phyloP scores from a whole-genome alignment of 2,329 filamentous ascomycete species.

The Escovopsis sp. region DNA sequence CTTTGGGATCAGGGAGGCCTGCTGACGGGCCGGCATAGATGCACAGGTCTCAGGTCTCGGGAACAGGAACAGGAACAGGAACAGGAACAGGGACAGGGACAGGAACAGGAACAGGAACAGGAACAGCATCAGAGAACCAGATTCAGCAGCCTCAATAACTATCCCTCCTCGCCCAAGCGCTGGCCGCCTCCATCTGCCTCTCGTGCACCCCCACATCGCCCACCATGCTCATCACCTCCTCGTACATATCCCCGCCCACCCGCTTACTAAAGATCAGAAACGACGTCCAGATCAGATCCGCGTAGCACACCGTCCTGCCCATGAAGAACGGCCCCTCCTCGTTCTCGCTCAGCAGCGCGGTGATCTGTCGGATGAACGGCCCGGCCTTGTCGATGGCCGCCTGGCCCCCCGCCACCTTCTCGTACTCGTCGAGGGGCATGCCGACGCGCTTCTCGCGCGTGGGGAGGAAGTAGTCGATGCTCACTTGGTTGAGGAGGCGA shows the following conservation, averaged over 20 bases:
- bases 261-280: constrained; percentile 27
- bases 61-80: too few species aligned
- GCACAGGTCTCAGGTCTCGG: too few species aligned
- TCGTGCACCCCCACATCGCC: constrained; percentile 24
- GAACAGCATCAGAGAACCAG: not conserved
- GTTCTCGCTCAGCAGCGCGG: constrained; percentile 36
- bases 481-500: constrained; percentile 33
- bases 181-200: constrained; percentile 22
- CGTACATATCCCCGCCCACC: constrained; percentile 19
- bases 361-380: constrained; percentile 18
- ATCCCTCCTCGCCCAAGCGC: constrained; percentile 25
- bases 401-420: constrained; percentile 31
- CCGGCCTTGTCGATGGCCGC: constrained; percentile 30
- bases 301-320: constrained; percentile 38
- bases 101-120: not conserved
- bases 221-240: constrained; percentile 19
- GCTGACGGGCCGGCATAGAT: too few species aligned
- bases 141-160: constrained; percentile 14
- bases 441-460: constrained; percentile 35
- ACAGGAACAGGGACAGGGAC: too few species aligned
- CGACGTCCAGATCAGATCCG: constrained; percentile 41
- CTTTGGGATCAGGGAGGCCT: too few species aligned
- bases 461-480: constrained; percentile 37
- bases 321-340: constrained; percentile 43
- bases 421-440: constrained; percentile 35